phyloP scores from a whole-genome alignment of 2,329 filamentous ascomycete genomes.

The Xylariales sp. region DNA sequence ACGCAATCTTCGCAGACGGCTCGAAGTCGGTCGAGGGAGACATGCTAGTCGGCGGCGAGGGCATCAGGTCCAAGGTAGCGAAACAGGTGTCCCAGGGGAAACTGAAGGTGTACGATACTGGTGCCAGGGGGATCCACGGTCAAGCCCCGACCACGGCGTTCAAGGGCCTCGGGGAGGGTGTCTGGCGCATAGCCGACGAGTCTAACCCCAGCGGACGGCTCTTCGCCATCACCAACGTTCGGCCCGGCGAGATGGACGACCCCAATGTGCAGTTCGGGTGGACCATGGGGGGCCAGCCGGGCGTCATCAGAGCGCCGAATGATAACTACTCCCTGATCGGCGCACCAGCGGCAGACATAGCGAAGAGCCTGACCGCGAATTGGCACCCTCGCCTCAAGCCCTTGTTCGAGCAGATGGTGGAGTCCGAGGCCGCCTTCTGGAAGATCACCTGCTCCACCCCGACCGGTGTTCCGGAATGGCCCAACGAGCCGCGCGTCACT shows the following conservation, averaged over 20 bases:
- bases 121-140: conserved; percentile 60
- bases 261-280: conserved; percentile 55
- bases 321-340: conserved; percentile 57
- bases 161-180: conserved; percentile 58
- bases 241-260: conserved; percentile 55
- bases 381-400: conserved; percentile 55
- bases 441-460: conserved; percentile 62
- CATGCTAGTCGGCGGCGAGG: conserved; percentile 58
- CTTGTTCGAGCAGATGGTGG: conserved; percentile 54
- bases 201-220: conserved; percentile 40
- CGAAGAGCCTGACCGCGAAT: conserved; percentile 45
- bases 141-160: conserved; percentile 60
- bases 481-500: conserved; percentile 52
- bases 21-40: conserved; percentile 53
- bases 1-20: conserved; percentile 56
- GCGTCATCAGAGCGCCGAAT: conserved; percentile 53
- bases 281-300: conserved; percentile 57
- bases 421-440: conserved; percentile 57
- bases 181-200: conserved; percentile 51
- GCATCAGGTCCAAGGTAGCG: conserved; percentile 56
- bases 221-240: conserved; percentile 60
- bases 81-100: conserved; percentile 53
- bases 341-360: conserved; percentile 50
- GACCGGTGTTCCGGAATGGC: conserved; percentile 55
- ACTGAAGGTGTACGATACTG: conserved; percentile 60